phyloP scores from a whole-genome alignment of 108 stramenopile species.

The Mayamaea pseudoterrestris region DNA sequence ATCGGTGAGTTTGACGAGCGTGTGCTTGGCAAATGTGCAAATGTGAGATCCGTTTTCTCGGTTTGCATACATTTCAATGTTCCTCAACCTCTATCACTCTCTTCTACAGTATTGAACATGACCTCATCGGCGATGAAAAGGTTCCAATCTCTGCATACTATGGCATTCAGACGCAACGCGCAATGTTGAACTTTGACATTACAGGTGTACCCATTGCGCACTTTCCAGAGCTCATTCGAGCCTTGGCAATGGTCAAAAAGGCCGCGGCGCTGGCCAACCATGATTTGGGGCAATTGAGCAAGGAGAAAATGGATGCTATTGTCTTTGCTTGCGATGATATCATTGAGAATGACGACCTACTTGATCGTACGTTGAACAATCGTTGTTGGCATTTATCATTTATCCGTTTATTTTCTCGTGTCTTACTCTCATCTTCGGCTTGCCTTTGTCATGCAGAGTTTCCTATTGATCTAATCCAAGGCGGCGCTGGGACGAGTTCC shows the following conservation, averaged over 20 bases:
- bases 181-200: constrained; percentile 52
- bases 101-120: constrained; percentile 16
- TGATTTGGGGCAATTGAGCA: constrained; percentile 19
- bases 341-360: too few relatives aligned
- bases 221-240: constrained; percentile 36
- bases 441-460: too few relatives aligned
- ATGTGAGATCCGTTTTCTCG: too few relatives aligned
- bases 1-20: too few relatives aligned
- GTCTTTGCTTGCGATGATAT: constrained; percentile 37
- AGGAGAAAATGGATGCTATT: constrained; percentile 27
- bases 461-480: constrained; percentile 46
- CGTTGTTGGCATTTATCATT: too few relatives aligned
- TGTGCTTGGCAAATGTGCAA: too few relatives aligned
- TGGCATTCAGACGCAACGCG: constrained; percentile 67
- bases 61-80: too few relatives aligned
- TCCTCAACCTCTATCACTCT: too few relatives aligned
- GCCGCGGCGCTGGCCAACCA: constrained; percentile 35
- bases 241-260: constrained; percentile 43
- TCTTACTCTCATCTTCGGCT: too few relatives aligned
- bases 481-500: constrained; percentile 52
- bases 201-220: constrained; percentile 37
- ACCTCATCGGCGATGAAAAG: constrained; percentile 30
- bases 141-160: constrained; percentile 39
- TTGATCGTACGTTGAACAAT: too few relatives aligned
- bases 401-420: too few relatives aligned